Base-by-base conservation (phyloP, 306 rosid genomes). In the Malus sylvestris region DNA sequence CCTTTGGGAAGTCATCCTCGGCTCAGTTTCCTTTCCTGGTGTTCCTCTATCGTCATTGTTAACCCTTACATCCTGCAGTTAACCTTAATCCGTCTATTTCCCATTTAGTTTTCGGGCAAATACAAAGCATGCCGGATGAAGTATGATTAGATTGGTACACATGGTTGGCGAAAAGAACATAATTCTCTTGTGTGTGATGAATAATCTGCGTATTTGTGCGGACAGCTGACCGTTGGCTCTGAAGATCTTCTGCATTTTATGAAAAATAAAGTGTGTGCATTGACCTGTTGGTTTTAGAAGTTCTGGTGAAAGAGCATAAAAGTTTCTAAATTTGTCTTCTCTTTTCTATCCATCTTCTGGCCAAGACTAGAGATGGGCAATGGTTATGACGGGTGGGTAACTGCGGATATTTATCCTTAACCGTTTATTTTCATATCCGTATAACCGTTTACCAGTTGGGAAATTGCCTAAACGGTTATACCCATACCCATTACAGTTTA, bases 1-100 rank as follows among this genome's bases (percentile, higher is more conserved):
- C 29, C 67, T 15, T 62, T n/a, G 1, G 89, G 84, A 89, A 89
- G 92, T 89, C 94, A 91, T 91, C 97, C 91, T 89, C 83, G 92
- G 91, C 94, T 91, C 79, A 57, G 65, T 59, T 75, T 67, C 33
- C 45, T 52, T 62, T 66, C 8, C 72, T 46, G 57, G 44, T 59
- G 51, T 68, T 74, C 42, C 25, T 10, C 10, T 65, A 44, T 23
- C 52, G 6, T 62, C 80, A 67, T 61, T 64, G 65, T 78, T 73
- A 61, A 70, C 82, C 65, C 74, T 53, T 84, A 67, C 72, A 42
- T 59, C 53, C 53, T 33, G 46, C 71, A 55, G 33, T 76, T 76
- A 67, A 67, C 60, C 78, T 76, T 22, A 77, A 63, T 63, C 5
- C 4, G 4, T 60, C 29, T 25, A 10, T n/a, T 25, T 13, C 27